Percentiles rank a stretch among this genome's conserved stretches.
These are phyloP conservation scores for Penicillium bialowiezense DNA, from an alignment of 495 filamentous ascomycete genomes.

Conservation along the genomic window DNA sequence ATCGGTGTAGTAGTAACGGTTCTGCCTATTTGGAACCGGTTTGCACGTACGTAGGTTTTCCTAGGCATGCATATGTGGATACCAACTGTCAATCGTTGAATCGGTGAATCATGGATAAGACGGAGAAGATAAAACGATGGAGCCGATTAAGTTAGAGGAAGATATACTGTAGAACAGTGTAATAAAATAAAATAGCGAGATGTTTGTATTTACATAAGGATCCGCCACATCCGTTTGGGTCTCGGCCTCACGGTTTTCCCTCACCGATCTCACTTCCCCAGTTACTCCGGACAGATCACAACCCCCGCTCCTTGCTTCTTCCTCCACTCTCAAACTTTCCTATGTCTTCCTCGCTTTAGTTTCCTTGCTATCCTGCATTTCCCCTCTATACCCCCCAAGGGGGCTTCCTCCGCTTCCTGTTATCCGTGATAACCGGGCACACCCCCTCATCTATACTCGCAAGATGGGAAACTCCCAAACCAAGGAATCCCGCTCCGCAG, in stretches of 20 bases:
- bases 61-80: too few species aligned
- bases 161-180: too few species aligned
- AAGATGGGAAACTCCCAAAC: constrained; percentile 61
- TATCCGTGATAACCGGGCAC: constrained; percentile 9
- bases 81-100: too few species aligned
- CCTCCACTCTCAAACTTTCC: constrained; percentile 12
- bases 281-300: constrained; percentile 22
- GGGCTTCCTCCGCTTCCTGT: constrained; percentile 10
- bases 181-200: background rate
- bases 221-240: constrained; percentile 22
- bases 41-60: too few species aligned
- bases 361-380: background rate
- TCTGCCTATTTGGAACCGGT: too few species aligned
- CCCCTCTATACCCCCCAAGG: constrained; percentile 11
- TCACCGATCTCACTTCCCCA: constrained; percentile 24
- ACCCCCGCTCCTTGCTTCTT: constrained; percentile 15
- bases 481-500: constrained; percentile 51
- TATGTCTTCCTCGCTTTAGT: constrained; percentile 1
- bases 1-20: too few species aligned
- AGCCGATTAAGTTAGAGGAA: too few species aligned
- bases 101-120: too few species aligned
- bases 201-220: background rate
- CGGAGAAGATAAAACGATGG: too few species aligned
- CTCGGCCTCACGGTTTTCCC: background rate
- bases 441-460: constrained; percentile 4